Conservation (phyloP, 768 basidiomycete species). For the Auricularia cornea region DNA sequence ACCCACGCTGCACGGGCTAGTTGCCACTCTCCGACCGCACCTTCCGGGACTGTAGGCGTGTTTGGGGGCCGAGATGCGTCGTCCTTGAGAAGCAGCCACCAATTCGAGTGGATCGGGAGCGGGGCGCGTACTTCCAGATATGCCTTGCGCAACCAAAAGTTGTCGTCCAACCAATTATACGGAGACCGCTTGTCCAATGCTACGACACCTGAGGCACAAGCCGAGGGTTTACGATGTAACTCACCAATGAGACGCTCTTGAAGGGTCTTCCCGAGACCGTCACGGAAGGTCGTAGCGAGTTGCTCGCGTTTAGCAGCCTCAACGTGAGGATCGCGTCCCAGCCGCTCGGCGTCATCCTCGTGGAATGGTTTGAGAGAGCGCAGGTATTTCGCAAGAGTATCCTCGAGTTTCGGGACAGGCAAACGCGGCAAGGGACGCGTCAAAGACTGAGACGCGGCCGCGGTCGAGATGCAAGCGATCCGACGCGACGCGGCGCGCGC, state of each 20-base stretch:
- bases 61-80: slow-evolving; percentile 52
- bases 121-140: slow-evolving; percentile 87
- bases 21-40: slow-evolving; percentile 66
- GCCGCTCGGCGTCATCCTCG: slow-evolving; percentile 59
- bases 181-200: slow-evolving; percentile 79
- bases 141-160: slow-evolving; percentile 80
- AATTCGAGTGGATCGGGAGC: slow-evolving; percentile 84
- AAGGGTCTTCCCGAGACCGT: slow-evolving; percentile 55
- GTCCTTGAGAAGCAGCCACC: slow-evolving; percentile 86
- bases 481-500: background rate
- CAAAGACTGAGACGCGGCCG: too few species aligned
- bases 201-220: slow-evolving; percentile 15
- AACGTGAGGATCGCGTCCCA: slow-evolving; percentile 40
- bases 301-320: slow-evolving; percentile 48
- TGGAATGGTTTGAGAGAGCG: slow-evolving; percentile 72
- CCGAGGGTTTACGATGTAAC: slow-evolving; percentile 11
- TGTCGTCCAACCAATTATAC: slow-evolving; percentile 90
- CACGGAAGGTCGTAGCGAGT: slow-evolving; percentile 62
- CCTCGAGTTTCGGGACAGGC: slow-evolving; percentile 71
- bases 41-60: slow-evolving; percentile 8
- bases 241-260: slow-evolving; percentile 70
- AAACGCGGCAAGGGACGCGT: slow-evolving; percentile 47
- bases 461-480: too few species aligned
- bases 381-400: slow-evolving; percentile 71
- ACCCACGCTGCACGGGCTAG: slow-evolving; percentile 79